phyloP scores from a whole-genome alignment of 1,284 basidiomycete genomes.

The Agroathelia rolfsii region DNA sequence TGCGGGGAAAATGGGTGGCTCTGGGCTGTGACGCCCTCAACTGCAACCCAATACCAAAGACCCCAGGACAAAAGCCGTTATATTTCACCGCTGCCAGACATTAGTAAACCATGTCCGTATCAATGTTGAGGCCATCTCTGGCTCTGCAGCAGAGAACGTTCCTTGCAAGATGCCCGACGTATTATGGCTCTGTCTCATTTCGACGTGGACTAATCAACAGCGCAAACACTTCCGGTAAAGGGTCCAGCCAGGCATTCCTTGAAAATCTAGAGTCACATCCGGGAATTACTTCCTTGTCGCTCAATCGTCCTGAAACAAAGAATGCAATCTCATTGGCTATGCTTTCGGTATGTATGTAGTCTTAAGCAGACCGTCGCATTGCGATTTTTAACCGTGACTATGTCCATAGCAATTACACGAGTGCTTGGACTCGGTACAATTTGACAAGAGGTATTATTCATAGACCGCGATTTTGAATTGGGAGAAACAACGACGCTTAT shows the following conservation, averaged over 20 bases:
- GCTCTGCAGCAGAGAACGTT: too few relatives aligned
- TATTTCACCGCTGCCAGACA: too few relatives aligned
- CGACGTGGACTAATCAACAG: too few relatives aligned
- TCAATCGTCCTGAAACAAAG: conserved; percentile 79
- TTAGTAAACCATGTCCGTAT: too few relatives aligned
- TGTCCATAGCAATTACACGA: conserved; percentile 56
- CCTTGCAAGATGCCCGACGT: too few relatives aligned
- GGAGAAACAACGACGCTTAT: conserved; percentile 4
- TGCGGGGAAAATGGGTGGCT: too few relatives aligned
- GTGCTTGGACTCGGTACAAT: conserved; percentile 58
- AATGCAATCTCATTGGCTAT: conserved; percentile 82
- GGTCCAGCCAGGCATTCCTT: conserved; percentile 43
- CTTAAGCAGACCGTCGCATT: conserved; percentile 3
- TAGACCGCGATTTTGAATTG: conserved; percentile 2
- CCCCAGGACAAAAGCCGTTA: too few relatives aligned
- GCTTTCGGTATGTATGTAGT: conserved; percentile 39
- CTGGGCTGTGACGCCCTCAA: too few relatives aligned
- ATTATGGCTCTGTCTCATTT: too few relatives aligned
- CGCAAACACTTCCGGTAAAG: too few relatives aligned
- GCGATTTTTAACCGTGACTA: conserved; percentile 8
- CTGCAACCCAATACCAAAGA: too few relatives aligned
- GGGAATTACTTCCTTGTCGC: conserved; percentile 53
- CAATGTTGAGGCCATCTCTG: too few relatives aligned
- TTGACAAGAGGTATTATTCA: conserved; percentile 50
- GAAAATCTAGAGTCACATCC: conserved; percentile 35